These are phyloP conservation scores for Candida mesenterica DNA, from an alignment of 1,139 yeast genomes.

Conservation along the genomic window DNA sequence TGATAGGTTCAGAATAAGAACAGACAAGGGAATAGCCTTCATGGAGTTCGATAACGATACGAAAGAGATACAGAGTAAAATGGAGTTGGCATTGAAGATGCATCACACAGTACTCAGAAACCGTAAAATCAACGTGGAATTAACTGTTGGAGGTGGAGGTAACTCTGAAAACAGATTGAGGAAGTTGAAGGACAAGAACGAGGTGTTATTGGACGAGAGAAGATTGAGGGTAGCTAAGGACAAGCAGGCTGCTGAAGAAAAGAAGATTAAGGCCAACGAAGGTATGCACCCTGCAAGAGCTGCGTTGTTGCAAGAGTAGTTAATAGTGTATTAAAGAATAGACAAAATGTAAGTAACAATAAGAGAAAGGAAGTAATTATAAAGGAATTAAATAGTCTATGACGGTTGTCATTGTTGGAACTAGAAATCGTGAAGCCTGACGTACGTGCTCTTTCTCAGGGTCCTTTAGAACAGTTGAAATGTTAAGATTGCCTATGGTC, in stretches of 20 bases:
- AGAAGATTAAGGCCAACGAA: constrained; percentile 17
- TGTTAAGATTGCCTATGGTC: too few relatives aligned
- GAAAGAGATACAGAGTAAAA: constrained; percentile 66
- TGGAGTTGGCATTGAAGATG: constrained; percentile 78
- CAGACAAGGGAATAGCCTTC: constrained; percentile 90
- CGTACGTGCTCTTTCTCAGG: too few relatives aligned
- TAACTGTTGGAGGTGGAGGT: constrained; percentile 98
- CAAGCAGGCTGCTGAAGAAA: constrained; percentile 21
- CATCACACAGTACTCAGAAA: constrained; percentile 70
- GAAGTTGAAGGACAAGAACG: constrained; percentile 78
- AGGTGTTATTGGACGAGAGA: constrained; percentile 65
- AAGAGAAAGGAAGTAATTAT: constrained; percentile 3
- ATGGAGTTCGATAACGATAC: constrained; percentile 72
- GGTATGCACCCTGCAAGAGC: constrained; percentile 64
- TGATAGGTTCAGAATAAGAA: constrained; percentile 70
- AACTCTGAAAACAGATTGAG: constrained; percentile 67
- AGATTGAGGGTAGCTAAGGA: constrained; percentile 46
- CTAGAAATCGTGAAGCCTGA: too few relatives aligned
- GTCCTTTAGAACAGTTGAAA: too few relatives aligned
- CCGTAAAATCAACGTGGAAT: constrained; percentile 87
- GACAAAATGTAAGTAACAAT: constrained; percentile 4
- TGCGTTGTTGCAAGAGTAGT: constrained; percentile 30
- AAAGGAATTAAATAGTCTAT: constrained; percentile 5
- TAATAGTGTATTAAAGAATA: constrained; percentile 3
- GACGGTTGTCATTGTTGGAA: constrained; percentile 3